A percentile compares a stretch with the other conserved stretches of the same genome.
Evolutionary conservation across 83 land plant species (phyloP).

Genomic region (Diphasiastrum complanatum): DNA sequence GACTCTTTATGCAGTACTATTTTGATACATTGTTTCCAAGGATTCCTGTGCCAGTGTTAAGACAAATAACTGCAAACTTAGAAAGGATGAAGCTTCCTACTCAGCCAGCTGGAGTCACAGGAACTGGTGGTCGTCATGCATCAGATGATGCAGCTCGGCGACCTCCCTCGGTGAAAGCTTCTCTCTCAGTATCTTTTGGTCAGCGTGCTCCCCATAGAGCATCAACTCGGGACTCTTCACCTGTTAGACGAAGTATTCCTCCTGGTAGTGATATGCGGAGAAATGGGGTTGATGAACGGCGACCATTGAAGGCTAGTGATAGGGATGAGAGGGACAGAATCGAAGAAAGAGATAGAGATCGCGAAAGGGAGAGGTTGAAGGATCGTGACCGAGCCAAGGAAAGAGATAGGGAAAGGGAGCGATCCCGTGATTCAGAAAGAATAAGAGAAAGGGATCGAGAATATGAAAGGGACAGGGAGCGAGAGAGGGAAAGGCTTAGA

Average conservation of each 20-base stretch:
- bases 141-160: constrained; percentile 92
- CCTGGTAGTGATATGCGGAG: constrained; percentile 34
- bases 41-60: constrained; percentile 79
- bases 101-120: constrained; percentile 65
- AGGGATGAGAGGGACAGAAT: constrained; percentile 24
- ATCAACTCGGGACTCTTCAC: constrained; percentile 90
- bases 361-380: constrained; percentile 36
- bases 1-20: constrained; percentile 63
- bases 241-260: constrained; percentile 67
- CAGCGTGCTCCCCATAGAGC: constrained; percentile 99
- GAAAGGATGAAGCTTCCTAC: constrained; percentile 84
- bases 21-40: constrained; percentile 95
- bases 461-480: background rate
- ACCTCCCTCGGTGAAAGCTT: constrained; percentile 96
- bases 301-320: constrained; percentile 24
- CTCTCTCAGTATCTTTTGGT: constrained; percentile 96
- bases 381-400: constrained; percentile 44
- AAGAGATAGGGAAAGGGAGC: constrained; percentile 33
- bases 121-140: constrained; percentile 64
- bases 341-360: constrained; percentile 42
- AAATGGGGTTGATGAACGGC: constrained; percentile 27
- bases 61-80: constrained; percentile 56
- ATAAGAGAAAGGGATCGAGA: constrained; percentile 27
- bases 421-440: constrained; percentile 22
- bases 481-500: background rate